Evolutionary conservation across 2,329 filamentous ascomycete species (phyloP).

Genomic region (Emergomyces pasteurianus): DNA sequence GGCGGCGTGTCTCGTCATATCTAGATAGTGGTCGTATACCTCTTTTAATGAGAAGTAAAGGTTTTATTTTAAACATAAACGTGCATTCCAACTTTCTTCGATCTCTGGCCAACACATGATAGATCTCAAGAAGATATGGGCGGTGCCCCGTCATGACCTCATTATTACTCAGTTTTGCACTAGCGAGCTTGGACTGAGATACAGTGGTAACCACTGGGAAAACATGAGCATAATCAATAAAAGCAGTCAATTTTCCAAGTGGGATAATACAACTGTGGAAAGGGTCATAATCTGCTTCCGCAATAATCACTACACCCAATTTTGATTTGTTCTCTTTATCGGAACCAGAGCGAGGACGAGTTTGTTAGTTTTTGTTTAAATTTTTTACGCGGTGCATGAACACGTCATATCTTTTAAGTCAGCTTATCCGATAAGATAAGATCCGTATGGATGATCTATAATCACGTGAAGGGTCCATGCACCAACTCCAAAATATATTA

Average conservation of each 20-base stretch:
- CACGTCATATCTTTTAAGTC: too few relatives aligned
- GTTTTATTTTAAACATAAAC: not conserved
- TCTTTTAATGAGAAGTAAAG: not conserved
- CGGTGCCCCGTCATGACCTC: not conserved
- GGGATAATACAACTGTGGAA: not conserved
- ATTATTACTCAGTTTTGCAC: not conserved
- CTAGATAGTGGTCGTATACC: too few relatives aligned
- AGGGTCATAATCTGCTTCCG: not conserved
- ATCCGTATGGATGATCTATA: too few relatives aligned
- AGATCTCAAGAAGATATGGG: too few relatives aligned
- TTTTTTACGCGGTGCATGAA: too few relatives aligned
- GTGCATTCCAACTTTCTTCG: not conserved
- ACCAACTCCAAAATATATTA: too few relatives aligned
- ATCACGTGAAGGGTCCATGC: too few relatives aligned
- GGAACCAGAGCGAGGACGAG: not conserved
- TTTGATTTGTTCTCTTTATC: not conserved
- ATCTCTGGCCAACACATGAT: not conserved
- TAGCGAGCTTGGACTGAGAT: not conserved
- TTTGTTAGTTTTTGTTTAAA: too few relatives aligned
- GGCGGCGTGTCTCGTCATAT: too few relatives aligned
- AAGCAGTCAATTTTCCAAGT: not conserved
- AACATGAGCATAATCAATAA: not conserved
- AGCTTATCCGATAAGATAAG: constrained; percentile 1
- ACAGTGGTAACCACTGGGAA: not conserved
- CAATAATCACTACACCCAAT: not conserved